A percentile compares a stretch with the other conserved stretches of the same genome.
Evolutionary conservation across 208 protist species (phyloP).

Genomic region (Trypanosoma caninum): DNA sequence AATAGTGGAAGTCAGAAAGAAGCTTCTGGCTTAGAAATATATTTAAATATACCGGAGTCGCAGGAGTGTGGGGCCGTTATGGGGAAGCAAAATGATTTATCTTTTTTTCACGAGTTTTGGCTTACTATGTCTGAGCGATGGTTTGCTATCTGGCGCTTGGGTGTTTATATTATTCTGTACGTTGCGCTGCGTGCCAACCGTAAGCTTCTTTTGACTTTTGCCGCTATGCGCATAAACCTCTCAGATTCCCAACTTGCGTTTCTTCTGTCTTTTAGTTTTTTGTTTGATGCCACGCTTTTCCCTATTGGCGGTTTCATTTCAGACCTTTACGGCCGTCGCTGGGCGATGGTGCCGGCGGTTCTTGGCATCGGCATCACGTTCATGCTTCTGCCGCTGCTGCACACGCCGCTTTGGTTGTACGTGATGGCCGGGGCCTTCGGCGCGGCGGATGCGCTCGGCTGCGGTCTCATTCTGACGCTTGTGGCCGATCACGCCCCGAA

Average conservation of each 20-base stretch:
- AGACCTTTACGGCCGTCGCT: conserved; percentile 53
- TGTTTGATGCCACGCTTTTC: conserved; percentile 53
- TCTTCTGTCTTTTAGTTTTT: conserved; percentile 65
- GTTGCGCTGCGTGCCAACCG: conserved; percentile 65
- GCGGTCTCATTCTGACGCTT: conserved; percentile 79
- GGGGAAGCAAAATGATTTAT: not conserved
- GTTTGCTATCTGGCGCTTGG: conserved; percentile 68
- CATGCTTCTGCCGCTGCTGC: conserved; percentile 42
- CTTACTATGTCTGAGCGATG: conserved; percentile 51
- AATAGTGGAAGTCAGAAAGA: not conserved
- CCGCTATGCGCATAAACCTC: conserved; percentile 54
- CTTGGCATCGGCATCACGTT: conserved; percentile 55
- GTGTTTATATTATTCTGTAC: conserved; percentile 68
- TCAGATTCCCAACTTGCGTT: conserved; percentile 66
- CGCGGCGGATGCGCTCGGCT: conserved; percentile 71
- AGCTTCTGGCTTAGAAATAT: not conserved
- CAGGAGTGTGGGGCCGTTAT: not conserved
- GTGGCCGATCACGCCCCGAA: conserved; percentile 61
- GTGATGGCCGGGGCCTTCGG: conserved; percentile 51
- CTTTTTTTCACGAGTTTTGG: conserved; percentile 26
- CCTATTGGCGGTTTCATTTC: conserved; percentile 77
- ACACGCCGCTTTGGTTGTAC: conserved; percentile 40
- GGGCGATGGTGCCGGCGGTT: conserved; percentile 52
- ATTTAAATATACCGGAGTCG: not conserved
- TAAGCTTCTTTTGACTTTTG: conserved; percentile 79